Conservation (phyloP, 2,329 filamentous ascomycete genomes). For the Hawksworthiomyces lignivorus region DNA sequence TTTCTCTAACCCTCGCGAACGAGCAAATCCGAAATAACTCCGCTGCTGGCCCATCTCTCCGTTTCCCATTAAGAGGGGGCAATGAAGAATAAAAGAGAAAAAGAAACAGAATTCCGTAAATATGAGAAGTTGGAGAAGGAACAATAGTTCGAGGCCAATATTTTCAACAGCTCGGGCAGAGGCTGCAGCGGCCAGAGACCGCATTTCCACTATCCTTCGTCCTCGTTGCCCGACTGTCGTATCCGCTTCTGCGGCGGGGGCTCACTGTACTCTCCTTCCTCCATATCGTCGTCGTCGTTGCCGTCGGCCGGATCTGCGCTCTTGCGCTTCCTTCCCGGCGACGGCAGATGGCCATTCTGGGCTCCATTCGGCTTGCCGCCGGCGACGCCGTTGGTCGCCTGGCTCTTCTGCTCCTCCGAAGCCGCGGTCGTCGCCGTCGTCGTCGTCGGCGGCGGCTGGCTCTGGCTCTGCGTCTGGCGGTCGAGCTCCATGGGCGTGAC, state of each 20-base stretch:
- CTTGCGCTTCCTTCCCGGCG: conserved; percentile 23
- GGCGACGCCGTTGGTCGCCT: not conserved
- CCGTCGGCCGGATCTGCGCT: conserved; percentile 18
- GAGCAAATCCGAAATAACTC: no score
- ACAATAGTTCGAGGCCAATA: no score
- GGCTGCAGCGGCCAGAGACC: no score
- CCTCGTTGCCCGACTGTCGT: conserved; percentile 6
- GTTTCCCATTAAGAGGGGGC: no score
- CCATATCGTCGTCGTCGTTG: conserved; percentile 21
- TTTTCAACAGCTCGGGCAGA: no score
- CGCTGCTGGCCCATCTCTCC: no score
- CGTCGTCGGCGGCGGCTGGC: not conserved
- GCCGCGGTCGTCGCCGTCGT: not conserved
- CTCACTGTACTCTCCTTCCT: conserved; percentile 19
- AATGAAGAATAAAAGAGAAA: conserved; percentile 1
- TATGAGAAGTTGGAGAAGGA: not conserved
- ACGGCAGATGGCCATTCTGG: conserved; percentile 12
- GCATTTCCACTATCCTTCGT: no score
- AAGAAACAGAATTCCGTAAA: no score
- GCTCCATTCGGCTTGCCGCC: not conserved
- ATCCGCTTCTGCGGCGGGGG: conserved; percentile 4
- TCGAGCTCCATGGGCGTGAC: conserved; percentile 16
- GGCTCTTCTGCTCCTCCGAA: conserved; percentile 1
- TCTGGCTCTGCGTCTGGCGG: conserved; percentile 5
- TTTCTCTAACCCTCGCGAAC: no score